These are phyloP conservation scores for Suillus fuscotomentosus DNA, from an alignment of 768 basidiomycete species.

Conservation along the genomic window DNA sequence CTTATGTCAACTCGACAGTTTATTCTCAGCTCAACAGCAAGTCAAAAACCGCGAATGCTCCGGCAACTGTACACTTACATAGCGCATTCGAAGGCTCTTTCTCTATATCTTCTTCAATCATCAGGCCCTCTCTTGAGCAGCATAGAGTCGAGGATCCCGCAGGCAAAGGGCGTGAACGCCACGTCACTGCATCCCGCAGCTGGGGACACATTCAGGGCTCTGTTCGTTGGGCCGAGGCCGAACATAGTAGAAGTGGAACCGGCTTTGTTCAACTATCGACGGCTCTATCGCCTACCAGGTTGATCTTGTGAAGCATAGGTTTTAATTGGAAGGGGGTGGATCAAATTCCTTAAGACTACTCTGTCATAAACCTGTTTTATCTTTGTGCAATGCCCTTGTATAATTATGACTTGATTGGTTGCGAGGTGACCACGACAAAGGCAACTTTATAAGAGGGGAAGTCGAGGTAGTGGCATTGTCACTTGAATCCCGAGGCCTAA, in stretches of 20 bases:
- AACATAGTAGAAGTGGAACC: background rate
- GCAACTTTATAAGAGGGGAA: background rate
- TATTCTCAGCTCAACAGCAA: constrained; percentile 30
- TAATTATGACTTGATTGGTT: background rate
- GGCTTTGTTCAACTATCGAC: constrained; percentile 1
- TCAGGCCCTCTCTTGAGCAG: constrained; percentile 10
- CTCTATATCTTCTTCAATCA: constrained; percentile 20
- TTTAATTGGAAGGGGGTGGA: background rate
- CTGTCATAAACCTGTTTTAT: background rate
- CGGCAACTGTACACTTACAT: constrained; percentile 32
- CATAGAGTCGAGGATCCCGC: background rate
- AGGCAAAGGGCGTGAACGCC: constrained; percentile 2
- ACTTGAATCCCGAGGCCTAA: no score
- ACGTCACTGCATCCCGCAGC: background rate
- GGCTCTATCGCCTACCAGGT: constrained; percentile 2
- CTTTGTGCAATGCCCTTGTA: background rate
- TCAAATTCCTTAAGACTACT: background rate
- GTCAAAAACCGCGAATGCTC: constrained; percentile 34
- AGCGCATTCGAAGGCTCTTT: constrained; percentile 40
- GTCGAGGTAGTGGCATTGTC: no score
- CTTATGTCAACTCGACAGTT: constrained; percentile 32
- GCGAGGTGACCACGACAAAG: background rate
- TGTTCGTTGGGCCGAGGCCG: constrained; percentile 2
- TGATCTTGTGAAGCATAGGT: constrained; percentile 4
- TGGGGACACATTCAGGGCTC: constrained; percentile 1